Evolutionary conservation across 1,284 basidiomycete species (phyloP).

Genomic region (Schizophyllum amplum): DNA sequence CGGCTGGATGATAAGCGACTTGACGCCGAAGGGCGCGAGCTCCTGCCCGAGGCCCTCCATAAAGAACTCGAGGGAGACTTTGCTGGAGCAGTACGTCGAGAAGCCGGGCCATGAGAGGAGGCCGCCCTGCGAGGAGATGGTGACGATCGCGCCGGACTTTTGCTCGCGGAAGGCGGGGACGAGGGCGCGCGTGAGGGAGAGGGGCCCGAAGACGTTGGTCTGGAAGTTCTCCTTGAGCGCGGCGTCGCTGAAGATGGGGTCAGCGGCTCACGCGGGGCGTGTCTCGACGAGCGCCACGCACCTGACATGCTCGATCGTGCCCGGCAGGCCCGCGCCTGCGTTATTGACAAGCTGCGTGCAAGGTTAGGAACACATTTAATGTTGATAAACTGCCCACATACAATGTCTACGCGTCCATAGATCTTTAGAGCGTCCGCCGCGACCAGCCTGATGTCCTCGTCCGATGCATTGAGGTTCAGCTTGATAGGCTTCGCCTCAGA

Average conservation of each 20-base stretch:
- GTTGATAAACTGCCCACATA: not conserved
- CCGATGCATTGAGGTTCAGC: conserved; percentile 8
- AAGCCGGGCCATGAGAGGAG: conserved; percentile 10
- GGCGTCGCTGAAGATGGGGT: conserved; percentile 6
- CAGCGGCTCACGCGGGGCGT: no score
- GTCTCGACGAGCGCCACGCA: not conserved
- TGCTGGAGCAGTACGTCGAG: conserved; percentile 14
- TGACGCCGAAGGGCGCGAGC: conserved; percentile 5
- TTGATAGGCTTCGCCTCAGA: conserved; percentile 3
- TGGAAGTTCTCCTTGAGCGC: conserved; percentile 10
- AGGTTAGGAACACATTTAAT: not conserved
- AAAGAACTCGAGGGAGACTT: conserved; percentile 15
- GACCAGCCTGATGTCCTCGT: conserved; percentile 9
- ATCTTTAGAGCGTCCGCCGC: conserved; percentile 9
- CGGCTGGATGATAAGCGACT: conserved; percentile 14
- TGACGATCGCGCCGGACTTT: conserved; percentile 14
- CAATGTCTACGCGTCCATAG: conserved; percentile 2
- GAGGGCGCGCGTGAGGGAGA: conserved; percentile 15
- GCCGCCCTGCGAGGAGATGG: conserved; percentile 14
- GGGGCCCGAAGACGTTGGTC: conserved; percentile 15
- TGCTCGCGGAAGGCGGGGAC: conserved; percentile 14
- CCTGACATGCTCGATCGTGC: conserved; percentile 14
- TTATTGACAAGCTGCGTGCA: conserved; percentile 14
- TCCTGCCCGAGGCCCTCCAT: conserved; percentile 9
- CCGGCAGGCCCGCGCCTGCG: conserved; percentile 14